Evolutionary conservation across 1,284 basidiomycete species (phyloP), one percentile per base, ranked within the genome.

Genomic region (Apiotrichum sp.): DNA sequence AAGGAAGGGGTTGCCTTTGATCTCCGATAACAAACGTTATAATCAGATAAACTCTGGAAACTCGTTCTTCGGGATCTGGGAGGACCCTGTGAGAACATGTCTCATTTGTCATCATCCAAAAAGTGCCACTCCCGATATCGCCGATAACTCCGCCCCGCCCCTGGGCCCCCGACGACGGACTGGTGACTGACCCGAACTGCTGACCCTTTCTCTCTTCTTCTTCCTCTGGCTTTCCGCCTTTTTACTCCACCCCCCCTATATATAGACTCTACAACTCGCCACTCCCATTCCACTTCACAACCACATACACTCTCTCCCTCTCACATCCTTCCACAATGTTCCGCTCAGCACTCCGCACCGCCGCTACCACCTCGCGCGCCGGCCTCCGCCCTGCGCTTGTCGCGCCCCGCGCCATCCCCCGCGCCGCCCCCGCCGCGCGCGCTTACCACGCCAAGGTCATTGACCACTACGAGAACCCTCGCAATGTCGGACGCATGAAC

Each of bases 381-480:
- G 44, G 31, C 29, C 29, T 29, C 29, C 29, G 29, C 29, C 29
- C 29, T 4, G 36, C 36, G 9, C 9, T 38, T 6, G 31, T 46
- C 44, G 7, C 33, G 29, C 29, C 29, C 29, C 29, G 29, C 29
- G 29, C 29, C 29, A 29, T 29, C 16, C 46, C 32, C 46, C 35
- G 11, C 16, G 16, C 46, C 35, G 34, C 35, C 10, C 34, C 22
- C 34, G 44, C 31, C 11, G 31, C 31, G 13, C 61, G 63, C 63
- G 83, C 91, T 66, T 95, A 95, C 75, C 91, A 95, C 72, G 89
- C 91, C 74, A 93, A 93, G 71, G 91, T 95, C 59, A 93, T 95
- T 65, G 89, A 90, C 53, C 93, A 96, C 78, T 97, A 96, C 77
- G 91, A 95, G 81, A 85, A 83, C 77, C 93, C 93, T 64, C 84